These are phyloP conservation scores for Linderina pennispora DNA, from an alignment of 192 early-diverging fungal species.

Conservation along the genomic window DNA sequence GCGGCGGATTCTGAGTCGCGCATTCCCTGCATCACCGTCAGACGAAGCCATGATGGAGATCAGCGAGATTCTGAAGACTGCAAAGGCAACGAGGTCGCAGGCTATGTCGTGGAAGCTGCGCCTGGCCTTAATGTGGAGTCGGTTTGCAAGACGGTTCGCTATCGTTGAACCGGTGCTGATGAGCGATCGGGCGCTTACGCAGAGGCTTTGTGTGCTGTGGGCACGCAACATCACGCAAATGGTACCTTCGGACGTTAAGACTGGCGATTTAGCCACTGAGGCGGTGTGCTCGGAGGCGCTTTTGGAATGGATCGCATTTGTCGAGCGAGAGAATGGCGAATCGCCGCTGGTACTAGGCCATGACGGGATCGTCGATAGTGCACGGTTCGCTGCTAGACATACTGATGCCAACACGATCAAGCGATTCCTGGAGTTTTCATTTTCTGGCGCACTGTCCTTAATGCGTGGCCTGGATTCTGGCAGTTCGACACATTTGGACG, in stretches of 20 bases:
- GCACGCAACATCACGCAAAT: constrained; percentile 20
- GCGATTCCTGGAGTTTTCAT: too few species aligned
- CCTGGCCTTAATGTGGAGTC: constrained; percentile 27
- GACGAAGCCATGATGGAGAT: constrained; percentile 27
- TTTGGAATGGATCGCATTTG: constrained; percentile 6
- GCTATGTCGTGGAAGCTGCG: constrained; percentile 22
- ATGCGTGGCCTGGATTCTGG: constrained; percentile 5
- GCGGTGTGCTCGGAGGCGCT: neutral
- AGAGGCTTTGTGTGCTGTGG: constrained; percentile 24
- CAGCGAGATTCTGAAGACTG: constrained; percentile 8
- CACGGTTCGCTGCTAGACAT: constrained; percentile 4
- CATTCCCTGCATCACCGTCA: constrained; percentile 37
- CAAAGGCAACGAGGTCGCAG: neutral
- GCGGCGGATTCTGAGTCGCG: constrained; percentile 18
- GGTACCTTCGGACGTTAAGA: constrained; percentile 3
- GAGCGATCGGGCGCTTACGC: constrained; percentile 18
- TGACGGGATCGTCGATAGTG: constrained; percentile 1
- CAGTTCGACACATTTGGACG: constrained; percentile 7
- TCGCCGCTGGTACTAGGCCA: constrained; percentile 17
- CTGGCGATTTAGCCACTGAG: neutral
- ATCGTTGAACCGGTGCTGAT: constrained; percentile 25
- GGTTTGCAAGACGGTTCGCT: constrained; percentile 22
- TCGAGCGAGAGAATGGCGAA: neutral
- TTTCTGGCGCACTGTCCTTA: neutral
- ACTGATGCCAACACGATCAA: too few species aligned